Percentiles rank a stretch among this genome's conserved stretches.
These are phyloP conservation scores for Coniferiporia sulphurascens DNA, from an alignment of 1,284 basidiomycete species.

Conservation along the genomic window DNA sequence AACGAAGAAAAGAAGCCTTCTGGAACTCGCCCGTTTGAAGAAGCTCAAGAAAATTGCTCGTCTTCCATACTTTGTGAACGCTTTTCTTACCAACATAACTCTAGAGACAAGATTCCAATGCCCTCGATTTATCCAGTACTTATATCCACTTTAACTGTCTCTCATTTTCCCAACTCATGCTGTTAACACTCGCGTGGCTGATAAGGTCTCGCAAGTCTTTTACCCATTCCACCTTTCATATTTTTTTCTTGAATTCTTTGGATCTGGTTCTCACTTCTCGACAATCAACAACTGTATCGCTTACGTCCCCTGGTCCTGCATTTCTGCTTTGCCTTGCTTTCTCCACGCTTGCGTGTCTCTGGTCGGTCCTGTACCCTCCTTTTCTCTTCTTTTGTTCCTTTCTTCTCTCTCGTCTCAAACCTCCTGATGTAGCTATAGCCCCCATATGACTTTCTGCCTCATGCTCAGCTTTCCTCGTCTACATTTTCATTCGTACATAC, in stretches of 20 bases:
- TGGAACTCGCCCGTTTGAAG: too few species aligned
- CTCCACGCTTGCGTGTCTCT: background rate
- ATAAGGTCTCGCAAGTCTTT: too few species aligned
- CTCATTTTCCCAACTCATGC: too few species aligned
- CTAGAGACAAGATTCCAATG: too few species aligned
- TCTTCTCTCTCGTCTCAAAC: background rate
- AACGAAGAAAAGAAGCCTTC: too few species aligned
- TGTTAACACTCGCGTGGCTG: too few species aligned
- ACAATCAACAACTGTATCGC: slow-evolving; percentile 4
- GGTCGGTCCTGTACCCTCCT: background rate
- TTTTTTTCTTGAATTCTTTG: background rate
- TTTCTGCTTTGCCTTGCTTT: background rate
- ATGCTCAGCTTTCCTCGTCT: background rate
- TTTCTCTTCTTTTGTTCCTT: background rate
- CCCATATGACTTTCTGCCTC: background rate
- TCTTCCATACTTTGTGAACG: too few species aligned
- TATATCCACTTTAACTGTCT: too few species aligned
- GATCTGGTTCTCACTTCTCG: background rate
- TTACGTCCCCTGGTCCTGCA: background rate
- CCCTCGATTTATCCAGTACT: too few species aligned
- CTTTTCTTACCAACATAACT: too few species aligned
- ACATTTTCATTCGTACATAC: background rate
- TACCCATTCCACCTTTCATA: too few species aligned
- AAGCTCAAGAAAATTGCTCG: too few species aligned
- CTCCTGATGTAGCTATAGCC: slow-evolving; percentile 14